A percentile compares a stretch with the other conserved stretches of the same genome.
These are phyloP conservation scores for Cyclostephanos invisitatus DNA, from an alignment of 108 stramenopile species.

Conservation along the genomic window DNA sequence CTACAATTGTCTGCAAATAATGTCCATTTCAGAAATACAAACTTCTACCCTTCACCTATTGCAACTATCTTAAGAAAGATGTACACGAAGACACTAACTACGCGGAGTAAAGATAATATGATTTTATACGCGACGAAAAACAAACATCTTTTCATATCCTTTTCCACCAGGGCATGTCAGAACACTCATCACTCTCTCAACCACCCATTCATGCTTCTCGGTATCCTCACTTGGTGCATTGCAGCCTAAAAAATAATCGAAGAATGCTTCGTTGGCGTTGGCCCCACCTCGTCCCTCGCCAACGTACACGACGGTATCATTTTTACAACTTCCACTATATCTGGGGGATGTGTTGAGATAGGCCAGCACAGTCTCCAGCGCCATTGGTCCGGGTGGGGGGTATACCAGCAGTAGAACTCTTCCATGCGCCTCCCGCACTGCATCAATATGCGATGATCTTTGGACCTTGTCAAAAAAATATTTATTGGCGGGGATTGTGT, in stretches of 20 bases:
- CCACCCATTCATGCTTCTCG: constrained; percentile 45
- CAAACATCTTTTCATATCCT: constrained; percentile 78
- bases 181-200: constrained; percentile 62
- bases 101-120: too few relatives aligned
- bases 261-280: constrained; percentile 69
- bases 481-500: constrained; percentile 69
- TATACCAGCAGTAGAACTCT: constrained; percentile 78
- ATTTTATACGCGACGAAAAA: constrained; percentile 36
- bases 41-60: background rate
- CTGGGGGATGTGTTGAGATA: constrained; percentile 49
- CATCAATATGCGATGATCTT: constrained; percentile 44
- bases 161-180: constrained; percentile 66
- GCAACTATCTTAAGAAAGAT: too few relatives aligned
- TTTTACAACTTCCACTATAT: constrained; percentile 29
- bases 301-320: constrained; percentile 72
- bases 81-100: too few relatives aligned
- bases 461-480: constrained; percentile 68
- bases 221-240: constrained; percentile 5
- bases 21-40: background rate
- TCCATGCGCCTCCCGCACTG: constrained; percentile 54
- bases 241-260: constrained; percentile 53
- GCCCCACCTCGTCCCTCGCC: constrained; percentile 85
- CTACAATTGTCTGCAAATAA: background rate
- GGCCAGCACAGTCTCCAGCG: constrained; percentile 55
- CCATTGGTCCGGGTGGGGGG: constrained; percentile 79